phyloP scores from a whole-genome alignment of 1,284 basidiomycete genomes.

The Sanghuangporus baumii region DNA sequence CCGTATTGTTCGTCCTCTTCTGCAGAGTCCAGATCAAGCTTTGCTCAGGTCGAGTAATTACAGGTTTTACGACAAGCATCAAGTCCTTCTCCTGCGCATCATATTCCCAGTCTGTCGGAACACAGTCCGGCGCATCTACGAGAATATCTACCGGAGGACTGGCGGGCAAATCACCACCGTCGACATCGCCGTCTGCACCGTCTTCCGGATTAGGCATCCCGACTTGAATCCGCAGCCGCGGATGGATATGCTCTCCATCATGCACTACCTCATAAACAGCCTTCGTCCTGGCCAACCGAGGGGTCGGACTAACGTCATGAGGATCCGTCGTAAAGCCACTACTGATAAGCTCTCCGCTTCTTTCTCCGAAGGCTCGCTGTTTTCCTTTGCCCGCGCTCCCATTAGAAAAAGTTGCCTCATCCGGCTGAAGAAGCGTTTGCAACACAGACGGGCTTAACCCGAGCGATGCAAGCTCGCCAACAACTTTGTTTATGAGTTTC shows the following conservation, averaged over 20 bases:
- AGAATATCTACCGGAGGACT: constrained; percentile 5
- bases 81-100: constrained; percentile 6
- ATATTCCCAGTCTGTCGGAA: neutral
- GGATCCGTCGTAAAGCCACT: neutral
- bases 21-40: constrained; percentile 20
- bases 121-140: constrained; percentile 4
- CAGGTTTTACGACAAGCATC: constrained; percentile 15
- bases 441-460: constrained; percentile 65
- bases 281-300: constrained; percentile 9
- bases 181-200: neutral
- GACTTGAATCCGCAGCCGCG: constrained; percentile 48
- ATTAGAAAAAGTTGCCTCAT: constrained; percentile 17
- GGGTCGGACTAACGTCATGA: neutral
- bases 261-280: constrained; percentile 46
- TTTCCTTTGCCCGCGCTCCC: constrained; percentile 17
- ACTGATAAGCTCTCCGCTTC: constrained; percentile 8
- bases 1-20: neutral
- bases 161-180: neutral
- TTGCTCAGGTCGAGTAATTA: constrained; percentile 10
- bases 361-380: constrained; percentile 17
- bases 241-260: constrained; percentile 44
- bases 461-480: constrained; percentile 72
- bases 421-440: constrained; percentile 39
- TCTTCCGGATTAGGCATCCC: constrained; percentile 2
- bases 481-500: constrained; percentile 86